Base-by-base conservation (phyloP, 1,284 basidiomycete species). In the Pseudozyma sp. region DNA sequence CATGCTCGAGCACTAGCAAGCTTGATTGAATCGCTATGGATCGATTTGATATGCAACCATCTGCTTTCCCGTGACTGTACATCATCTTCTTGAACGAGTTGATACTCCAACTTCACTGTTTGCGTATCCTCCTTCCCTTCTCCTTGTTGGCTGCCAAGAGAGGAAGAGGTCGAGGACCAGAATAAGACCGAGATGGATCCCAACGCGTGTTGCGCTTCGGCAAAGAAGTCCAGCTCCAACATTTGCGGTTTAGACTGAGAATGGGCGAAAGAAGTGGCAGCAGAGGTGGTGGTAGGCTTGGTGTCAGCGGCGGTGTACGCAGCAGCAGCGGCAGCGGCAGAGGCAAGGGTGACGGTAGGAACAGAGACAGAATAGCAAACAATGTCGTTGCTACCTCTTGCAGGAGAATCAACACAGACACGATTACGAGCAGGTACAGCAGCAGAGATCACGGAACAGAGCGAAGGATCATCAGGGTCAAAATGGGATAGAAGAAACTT, bases 131-230 rank as follows among this genome's bases (percentile, higher is more conserved):
- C 45, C 8, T 11, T 31, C 6, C 25, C 25, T 31, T 6, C 25
- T 31, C 3, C 25, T 31, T 31, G 3, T 31, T 31, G 3, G 25
- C 25, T 6, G 6, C 6, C 25, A 6, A 31, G 31, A 1, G 35
- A 18, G 18, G n/a, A 19, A 3, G 42, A 19, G 5, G 36, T 5
- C 7, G 47, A 43, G 5, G 44, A 39, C 65, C 73, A 76, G 5
- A 78, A 44, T 25, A 72, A 25, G 16, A 78, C 59, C 14, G 65
- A 66, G n/a, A 78, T 42, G 13, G 38, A 31, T 1, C 73, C 73
- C 11, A 78, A 47, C 12, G 58, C 42, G 25, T 58, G 62, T 49
- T 78, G 76, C 6, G 70, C 53, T 52, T 78, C 76, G 54, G 53
- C 73, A n/a, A 73, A 50, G 60, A 25, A 76, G 34, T 63, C 67